Percentiles rank a stretch among this genome's conserved stretches.
These are phyloP conservation scores for Phytomonas sp. DNA, from an alignment of 208 protist species.

Conservation along the genomic window DNA sequence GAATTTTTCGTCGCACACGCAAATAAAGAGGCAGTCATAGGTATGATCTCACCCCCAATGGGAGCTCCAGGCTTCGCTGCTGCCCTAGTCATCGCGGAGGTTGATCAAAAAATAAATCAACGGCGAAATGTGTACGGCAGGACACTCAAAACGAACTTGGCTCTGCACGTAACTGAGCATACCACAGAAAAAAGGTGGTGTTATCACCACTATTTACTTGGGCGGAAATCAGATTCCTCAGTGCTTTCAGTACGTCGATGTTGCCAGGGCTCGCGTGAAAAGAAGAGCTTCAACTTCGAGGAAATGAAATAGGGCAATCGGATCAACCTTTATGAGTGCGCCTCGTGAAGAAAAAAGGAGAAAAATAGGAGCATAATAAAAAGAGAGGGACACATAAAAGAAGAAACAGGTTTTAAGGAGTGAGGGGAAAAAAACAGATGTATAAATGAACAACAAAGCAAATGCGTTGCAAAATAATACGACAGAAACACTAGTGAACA, in stretches of 20 bases:
- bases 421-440: background rate
- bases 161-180: background rate
- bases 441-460: conserved; percentile 2
- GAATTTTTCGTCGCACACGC: conserved; percentile 41
- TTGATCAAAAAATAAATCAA: background rate
- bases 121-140: background rate
- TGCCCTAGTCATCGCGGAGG: background rate
- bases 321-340: background rate
- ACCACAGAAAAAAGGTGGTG: background rate
- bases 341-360: background rate
- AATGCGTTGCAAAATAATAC: background rate
- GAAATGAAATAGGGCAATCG: background rate
- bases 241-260: background rate
- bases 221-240: background rate
- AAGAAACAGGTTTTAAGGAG: background rate
- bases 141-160: background rate
- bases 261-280: background rate
- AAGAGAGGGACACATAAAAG: background rate
- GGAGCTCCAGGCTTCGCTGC: background rate
- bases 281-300: background rate
- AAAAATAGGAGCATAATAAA: conserved; percentile 8
- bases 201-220: background rate
- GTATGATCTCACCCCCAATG: conserved; percentile 18
- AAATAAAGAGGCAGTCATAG: conserved; percentile 53
- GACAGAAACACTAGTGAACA: background rate